Percentiles rank a stretch among this genome's conserved stretches.
phyloP scores from a whole-genome alignment of 2,329 filamentous ascomycete genomes.

The Tolypocladium inflatum region DNA sequence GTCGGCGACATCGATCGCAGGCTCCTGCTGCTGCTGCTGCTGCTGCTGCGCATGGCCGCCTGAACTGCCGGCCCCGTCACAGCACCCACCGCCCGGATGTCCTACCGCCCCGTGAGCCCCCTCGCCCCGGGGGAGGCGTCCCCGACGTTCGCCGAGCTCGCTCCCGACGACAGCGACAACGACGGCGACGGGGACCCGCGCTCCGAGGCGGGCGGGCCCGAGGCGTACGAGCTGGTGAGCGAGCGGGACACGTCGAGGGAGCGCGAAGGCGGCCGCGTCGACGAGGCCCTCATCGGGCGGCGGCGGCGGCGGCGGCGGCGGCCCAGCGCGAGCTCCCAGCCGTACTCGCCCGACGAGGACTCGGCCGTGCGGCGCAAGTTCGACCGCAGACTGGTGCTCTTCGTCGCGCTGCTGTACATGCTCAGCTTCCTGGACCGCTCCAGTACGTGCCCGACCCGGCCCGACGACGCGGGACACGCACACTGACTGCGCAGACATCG shows the following conservation, averaged over 20 bases:
- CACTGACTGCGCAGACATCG: conserved; percentile 39
- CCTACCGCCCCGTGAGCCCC: conserved; percentile 6
- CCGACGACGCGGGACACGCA: no score
- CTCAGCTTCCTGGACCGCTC: conserved; percentile 79
- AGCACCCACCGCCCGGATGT: background rate
- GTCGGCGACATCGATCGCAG: background rate
- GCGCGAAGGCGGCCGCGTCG: conserved; percentile 7
- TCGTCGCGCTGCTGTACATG: conserved; percentile 75
- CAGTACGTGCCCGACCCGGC: conserved; percentile 39
- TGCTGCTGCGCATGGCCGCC: background rate
- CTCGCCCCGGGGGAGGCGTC: conserved; percentile 14
- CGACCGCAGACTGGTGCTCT: conserved; percentile 67
- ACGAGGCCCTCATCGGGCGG: conserved; percentile 8
- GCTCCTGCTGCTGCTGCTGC: background rate
- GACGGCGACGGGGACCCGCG: conserved; percentile 20
- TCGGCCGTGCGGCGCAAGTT: conserved; percentile 61
- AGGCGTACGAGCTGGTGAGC: conserved; percentile 24
- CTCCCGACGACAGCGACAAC: conserved; percentile 11
- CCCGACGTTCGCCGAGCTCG: conserved; percentile 27
- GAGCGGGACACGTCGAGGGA: background rate
- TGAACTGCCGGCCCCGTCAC: background rate
- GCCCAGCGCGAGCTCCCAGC: conserved; percentile 19
- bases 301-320: background rate
- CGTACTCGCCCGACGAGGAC: conserved; percentile 61
- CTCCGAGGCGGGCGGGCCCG: conserved; percentile 17